phyloP scores from a whole-genome alignment of 192 early-diverging fungal species.

The Diversispora eburnea region DNA sequence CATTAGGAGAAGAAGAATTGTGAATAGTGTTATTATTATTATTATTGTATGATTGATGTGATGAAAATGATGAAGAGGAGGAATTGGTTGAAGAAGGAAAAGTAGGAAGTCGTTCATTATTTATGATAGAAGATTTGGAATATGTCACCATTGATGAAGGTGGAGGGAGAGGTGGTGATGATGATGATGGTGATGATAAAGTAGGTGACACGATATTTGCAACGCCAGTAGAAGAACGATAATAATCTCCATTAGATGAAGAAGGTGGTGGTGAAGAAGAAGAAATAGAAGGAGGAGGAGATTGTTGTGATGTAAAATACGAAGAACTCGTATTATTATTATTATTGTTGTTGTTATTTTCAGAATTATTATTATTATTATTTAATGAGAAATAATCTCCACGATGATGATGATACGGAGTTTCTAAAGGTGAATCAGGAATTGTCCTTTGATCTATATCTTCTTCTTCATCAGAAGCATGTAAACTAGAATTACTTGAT shows the following conservation, averaged over 20 bases:
- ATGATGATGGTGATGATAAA: not conserved
- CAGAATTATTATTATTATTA: not conserved
- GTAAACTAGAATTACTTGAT: conserved; percentile 19
- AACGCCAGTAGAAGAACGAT: not conserved
- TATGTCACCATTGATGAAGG: not conserved
- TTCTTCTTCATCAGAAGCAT: conserved; percentile 10
- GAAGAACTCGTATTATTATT: not conserved
- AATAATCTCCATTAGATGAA: not conserved
- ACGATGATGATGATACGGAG: not conserved
- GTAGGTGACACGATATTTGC: not conserved
- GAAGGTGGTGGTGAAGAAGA: not conserved
- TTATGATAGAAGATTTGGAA: not conserved
- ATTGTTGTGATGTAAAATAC: too few relatives aligned
- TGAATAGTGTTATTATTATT: too few relatives aligned
- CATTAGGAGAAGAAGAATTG: too few relatives aligned
- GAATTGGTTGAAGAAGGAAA: not conserved
- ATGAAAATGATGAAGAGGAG: too few relatives aligned
- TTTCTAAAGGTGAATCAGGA: conserved; percentile 8
- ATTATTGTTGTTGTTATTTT: not conserved
- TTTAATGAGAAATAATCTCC: conserved; percentile 8
- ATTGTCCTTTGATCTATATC: not conserved
- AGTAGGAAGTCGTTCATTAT: not conserved
- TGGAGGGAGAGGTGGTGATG: not conserved
- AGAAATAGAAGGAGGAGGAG: not conserved
- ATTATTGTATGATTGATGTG: too few relatives aligned